A percentile compares a stretch with the other conserved stretches of the same genome.
Evolutionary conservation across 768 basidiomycete species (phyloP).

Genomic region (Royoungia palumana): DNA sequence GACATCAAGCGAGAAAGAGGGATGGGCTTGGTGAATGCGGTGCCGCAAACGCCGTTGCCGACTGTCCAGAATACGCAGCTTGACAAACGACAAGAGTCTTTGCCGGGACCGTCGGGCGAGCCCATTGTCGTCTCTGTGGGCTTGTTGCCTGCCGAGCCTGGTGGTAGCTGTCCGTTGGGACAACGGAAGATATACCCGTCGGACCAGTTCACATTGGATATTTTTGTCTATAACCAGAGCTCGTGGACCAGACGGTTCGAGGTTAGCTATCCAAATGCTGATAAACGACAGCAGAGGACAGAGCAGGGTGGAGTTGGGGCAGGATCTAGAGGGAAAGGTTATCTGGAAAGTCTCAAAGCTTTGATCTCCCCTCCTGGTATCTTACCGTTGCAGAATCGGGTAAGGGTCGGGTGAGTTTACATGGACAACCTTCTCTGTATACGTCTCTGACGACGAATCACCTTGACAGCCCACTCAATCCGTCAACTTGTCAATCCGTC

Average conservation of each 20-base stretch:
- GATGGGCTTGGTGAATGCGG: constrained; percentile 25
- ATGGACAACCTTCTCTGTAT: neutral
- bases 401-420: constrained; percentile 69
- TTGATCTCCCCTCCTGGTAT: constrained; percentile 52
- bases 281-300: constrained; percentile 40
- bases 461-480: constrained; percentile 61
- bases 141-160: constrained; percentile 31
- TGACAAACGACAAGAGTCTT: constrained; percentile 26
- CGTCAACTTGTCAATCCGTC: constrained; percentile 81
- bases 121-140: constrained; percentile 72
- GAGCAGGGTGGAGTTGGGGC: constrained; percentile 26
- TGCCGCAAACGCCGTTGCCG: constrained; percentile 57
- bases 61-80: constrained; percentile 42
- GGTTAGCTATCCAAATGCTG: constrained; percentile 60
- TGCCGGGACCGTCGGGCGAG: constrained; percentile 38
- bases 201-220: constrained; percentile 75
- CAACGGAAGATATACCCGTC: constrained; percentile 63
- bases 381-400: constrained; percentile 71
- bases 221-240: constrained; percentile 84
- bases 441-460: neutral
- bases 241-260: constrained; percentile 75
- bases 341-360: constrained; percentile 27
- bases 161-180: constrained; percentile 9
- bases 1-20: constrained; percentile 67
- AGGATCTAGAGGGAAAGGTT: constrained; percentile 15